Percentiles rank a stretch among this genome's conserved stretches.
Conservation (phyloP, 805 yeast species). For the Citeromyces matritensis region DNA sequence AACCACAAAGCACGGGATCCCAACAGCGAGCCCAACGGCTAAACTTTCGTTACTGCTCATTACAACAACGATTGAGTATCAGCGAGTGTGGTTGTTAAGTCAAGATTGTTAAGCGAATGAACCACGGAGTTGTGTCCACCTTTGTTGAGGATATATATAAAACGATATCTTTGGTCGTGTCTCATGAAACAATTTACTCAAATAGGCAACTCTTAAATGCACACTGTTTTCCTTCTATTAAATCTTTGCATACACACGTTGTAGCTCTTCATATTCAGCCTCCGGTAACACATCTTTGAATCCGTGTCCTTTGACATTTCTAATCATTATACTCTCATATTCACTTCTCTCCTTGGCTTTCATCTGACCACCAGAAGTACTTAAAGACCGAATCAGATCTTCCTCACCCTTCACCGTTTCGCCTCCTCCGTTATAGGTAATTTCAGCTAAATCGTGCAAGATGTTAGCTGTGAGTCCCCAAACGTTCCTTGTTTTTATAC, state of each 20-base stretch:
- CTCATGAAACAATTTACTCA: background rate
- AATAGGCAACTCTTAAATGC: background rate
- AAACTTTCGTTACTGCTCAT: background rate
- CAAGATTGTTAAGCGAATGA: background rate
- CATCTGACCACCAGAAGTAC: constrained; percentile 42
- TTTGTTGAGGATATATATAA: constrained; percentile 1
- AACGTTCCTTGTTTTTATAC: constrained; percentile 41
- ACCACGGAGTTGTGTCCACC: constrained; percentile 1
- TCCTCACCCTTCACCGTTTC: constrained; percentile 39
- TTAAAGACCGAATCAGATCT: constrained; percentile 41
- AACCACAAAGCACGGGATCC: constrained; percentile 19
- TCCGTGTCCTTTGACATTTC: constrained; percentile 19
- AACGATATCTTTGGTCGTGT: background rate
- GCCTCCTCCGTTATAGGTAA: constrained; percentile 26
- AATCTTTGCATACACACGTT: constrained; percentile 19
- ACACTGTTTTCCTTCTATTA: constrained; percentile 2
- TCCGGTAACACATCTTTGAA: constrained; percentile 29
- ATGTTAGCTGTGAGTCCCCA: constrained; percentile 82
- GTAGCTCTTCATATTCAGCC: constrained; percentile 24
- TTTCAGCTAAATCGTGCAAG: constrained; percentile 51
- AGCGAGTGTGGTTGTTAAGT: too few species aligned
- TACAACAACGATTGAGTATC: too few species aligned
- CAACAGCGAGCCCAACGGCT: constrained; percentile 18
- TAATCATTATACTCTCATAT: constrained; percentile 41
- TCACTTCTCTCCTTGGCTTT: constrained; percentile 25